phyloP scores from a whole-genome alignment of 352 stramenopile genomes.

The Phytophthora podocarpi region DNA sequence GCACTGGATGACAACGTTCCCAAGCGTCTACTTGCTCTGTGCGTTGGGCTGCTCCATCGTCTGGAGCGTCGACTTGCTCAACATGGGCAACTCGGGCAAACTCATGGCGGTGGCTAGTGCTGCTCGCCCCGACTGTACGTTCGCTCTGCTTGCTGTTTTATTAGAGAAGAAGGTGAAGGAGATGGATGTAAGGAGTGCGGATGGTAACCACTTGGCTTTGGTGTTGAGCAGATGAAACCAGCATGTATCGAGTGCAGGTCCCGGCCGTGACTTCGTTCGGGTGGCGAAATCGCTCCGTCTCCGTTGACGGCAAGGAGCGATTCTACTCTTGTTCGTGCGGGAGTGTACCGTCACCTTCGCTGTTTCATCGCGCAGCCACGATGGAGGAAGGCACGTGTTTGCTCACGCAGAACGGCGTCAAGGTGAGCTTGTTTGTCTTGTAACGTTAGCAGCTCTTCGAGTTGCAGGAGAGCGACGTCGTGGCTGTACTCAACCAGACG shows the following conservation, averaged over 20 bases:
- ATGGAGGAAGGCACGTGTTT: constrained; percentile 47
- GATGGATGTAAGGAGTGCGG: background rate
- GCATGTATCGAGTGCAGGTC: constrained; percentile 64
- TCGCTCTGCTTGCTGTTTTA: no score
- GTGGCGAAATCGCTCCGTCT: constrained; percentile 44
- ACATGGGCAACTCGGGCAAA: constrained; percentile 68
- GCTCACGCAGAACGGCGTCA: constrained; percentile 39
- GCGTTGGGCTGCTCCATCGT: constrained; percentile 59
- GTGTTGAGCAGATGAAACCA: constrained; percentile 55
- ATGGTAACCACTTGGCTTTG: no score
- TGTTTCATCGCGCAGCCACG: constrained; percentile 46
- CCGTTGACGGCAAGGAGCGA: constrained; percentile 37
- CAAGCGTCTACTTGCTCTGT: constrained; percentile 61
- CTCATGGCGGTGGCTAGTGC: constrained; percentile 70
- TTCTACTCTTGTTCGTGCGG: constrained; percentile 46
- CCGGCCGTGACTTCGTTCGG: constrained; percentile 59
- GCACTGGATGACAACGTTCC: constrained; percentile 54
- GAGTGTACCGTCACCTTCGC: constrained; percentile 26
- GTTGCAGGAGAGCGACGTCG: no score
- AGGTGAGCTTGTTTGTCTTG: no score
- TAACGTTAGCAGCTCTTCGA: no score
- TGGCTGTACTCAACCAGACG: no score
- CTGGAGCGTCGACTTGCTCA: constrained; percentile 65
- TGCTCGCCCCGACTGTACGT: constrained; percentile 58
- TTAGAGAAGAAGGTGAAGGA: no score